Evolutionary conservation across 78 protist species (phyloP).

Genomic region (Polysphondylium violaceum): DNA sequence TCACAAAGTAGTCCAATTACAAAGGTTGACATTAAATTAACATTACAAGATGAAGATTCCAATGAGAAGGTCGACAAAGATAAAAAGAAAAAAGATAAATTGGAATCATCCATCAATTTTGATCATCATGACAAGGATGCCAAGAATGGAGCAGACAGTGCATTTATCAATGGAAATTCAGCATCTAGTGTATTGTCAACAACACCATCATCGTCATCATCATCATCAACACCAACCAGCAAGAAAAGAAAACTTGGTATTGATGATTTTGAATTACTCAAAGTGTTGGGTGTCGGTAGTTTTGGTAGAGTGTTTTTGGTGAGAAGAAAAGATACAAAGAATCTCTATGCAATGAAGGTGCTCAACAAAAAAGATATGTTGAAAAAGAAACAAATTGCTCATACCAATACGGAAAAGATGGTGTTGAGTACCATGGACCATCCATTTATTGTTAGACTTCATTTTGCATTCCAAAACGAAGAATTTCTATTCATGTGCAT

Average conservation of each 20-base stretch:
- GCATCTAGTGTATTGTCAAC: no score
- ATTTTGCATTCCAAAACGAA: conserved; percentile 90
- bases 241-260: conserved; percentile 16
- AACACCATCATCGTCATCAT: conserved; percentile 2
- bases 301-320: conserved; percentile 86
- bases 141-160: no score
- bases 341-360: conserved; percentile 75
- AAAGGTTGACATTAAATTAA: conserved; percentile 8
- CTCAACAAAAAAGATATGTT: conserved; percentile 70
- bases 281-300: conserved; percentile 85
- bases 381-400: conserved; percentile 64
- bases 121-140: neutral
- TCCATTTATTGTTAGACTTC: conserved; percentile 78
- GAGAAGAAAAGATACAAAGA: conserved; percentile 24
- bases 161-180: no score
- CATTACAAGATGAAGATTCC: neutral
- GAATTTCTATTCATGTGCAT: conserved; percentile 87
- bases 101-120: neutral
- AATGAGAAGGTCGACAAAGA: neutral
- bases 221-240: neutral
- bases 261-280: conserved; percentile 85
- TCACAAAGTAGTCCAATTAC: no score
- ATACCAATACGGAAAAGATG: conserved; percentile 79
- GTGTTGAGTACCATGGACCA: conserved; percentile 73
- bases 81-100: conserved; percentile 11